Evolutionary conservation across 2,329 filamentous ascomycete species (phyloP), one percentile per base, ranked within the genome.

Genomic region (Stemphylium beticola): DNA sequence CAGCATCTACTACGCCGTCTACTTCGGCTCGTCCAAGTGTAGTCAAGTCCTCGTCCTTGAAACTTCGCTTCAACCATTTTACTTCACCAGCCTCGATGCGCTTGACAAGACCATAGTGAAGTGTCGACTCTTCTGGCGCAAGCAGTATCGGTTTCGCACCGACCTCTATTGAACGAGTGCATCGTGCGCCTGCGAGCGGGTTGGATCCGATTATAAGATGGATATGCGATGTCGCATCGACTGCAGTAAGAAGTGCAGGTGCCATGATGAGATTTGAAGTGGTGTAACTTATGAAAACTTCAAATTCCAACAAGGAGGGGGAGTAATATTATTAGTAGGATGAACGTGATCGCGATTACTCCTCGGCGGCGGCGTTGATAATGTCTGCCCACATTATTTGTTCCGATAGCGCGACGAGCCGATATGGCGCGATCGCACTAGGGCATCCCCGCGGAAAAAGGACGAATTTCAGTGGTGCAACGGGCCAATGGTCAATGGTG

Each of bases 121-220:
- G 55, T 34, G 85, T 83, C 7, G 82, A 80, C 1, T 84, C 81
- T 49, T 84, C 83, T 0, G 91, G 88, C 3, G 92, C 87, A 67
- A 99, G 82, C 39, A 98, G 78, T 37, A 95, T 84, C 0, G 95
- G 92, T 41, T 76, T 85, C 44, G 95, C 95, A 66, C 93, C 93
- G 14, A 91, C 90, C 67, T 89, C 85, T 45, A 97, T 77, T 3
- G 91, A 93, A 70, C 91, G 90, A 11, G 84, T 79, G 77, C 91
- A 96, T 65, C 95, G 86, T 29, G 92, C 85, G 47, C 89, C 89
- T n/a, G 95, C 93, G 36, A 99, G 83, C 12, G 93, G 87, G 68
- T 93, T 95, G 31, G 89, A 87, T 55, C 95, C 95, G 60, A 98
- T 77, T 67, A 99, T 85, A 53, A 99, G 82, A 74, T 99, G 95